Evolutionary conservation across 129 eudicot species (phyloP), one percentile per base, ranked within the genome.

Genomic region (Artemisia tridentata): DNA sequence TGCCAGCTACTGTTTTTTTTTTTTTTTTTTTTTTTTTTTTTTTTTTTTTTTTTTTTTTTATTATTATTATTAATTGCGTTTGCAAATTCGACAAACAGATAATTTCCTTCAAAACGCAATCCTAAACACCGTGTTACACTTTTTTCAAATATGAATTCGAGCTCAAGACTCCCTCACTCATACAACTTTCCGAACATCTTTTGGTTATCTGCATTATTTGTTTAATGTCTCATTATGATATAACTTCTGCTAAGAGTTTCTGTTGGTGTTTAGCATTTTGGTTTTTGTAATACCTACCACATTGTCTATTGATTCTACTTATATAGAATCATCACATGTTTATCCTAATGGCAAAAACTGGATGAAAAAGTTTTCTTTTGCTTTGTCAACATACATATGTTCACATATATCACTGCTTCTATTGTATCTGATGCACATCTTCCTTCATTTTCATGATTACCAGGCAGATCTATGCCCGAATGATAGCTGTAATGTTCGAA

Each of bases 391-490:
- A 38, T 34, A 0, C 3, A 67, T 1, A 11, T 68, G n/a, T 51
- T 27, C 53, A 19, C n/a, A 27, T 58, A 27, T 1, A 50, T 50
- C 61, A n/a, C 6, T 56, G 64, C 23, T 71, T 34, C 67, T 11
- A 11, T 59, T 51, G 50, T 57, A 53, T 60, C 69, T 82, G 59
- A 75, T 50, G 23, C 52, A 47, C 54, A n/a, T 71, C 17, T 49
- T 60, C 11, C 61, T 57, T 38, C 2, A 7, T 66, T 27, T 48
- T 73, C 65, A 10, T 56, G 49, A 74, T 60, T 73, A 23, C 21
- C 91, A 91, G 97, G 97, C 93, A 38, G 85, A 91, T 46, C 31
- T 77, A 61, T 91, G 97, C 79, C 69, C 68, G 10, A 91, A 91
- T 75, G 96, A 79, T 72, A 82, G 70, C 4, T 91, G 97, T 71